phyloP scores from a whole-genome alignment of 192 early-diverging fungal genomes.

The Borealophlyctis nickersoniae region DNA sequence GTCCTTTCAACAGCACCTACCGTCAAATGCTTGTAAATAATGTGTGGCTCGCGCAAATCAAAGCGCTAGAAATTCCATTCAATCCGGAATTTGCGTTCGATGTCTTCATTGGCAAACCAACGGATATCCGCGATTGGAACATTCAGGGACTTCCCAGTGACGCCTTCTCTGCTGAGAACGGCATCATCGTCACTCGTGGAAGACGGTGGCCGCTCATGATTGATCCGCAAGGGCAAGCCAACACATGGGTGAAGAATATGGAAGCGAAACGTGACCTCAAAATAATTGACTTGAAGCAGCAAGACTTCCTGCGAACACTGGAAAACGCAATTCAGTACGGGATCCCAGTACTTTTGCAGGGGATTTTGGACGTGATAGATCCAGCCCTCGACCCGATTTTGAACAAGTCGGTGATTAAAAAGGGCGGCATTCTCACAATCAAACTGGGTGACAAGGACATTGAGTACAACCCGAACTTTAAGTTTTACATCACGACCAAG shows the following conservation, averaged over 20 bases:
- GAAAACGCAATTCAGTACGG: conserved; percentile 60
- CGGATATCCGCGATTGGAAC: conserved; percentile 61
- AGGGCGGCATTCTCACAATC: conserved; percentile 50
- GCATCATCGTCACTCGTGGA: conserved; percentile 57
- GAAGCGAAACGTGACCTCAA: conserved; percentile 53
- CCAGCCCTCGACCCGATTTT: conserved; percentile 55
- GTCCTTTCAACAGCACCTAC: conserved; percentile 59
- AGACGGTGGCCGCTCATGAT: conserved; percentile 60
- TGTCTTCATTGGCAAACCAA: conserved; percentile 54
- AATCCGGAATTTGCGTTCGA: conserved; percentile 52
- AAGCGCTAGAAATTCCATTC: conserved; percentile 54
- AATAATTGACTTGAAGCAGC: conserved; percentile 57
- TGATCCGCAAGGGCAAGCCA: conserved; percentile 63
- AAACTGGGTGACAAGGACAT: conserved; percentile 61
- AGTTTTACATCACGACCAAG: conserved; percentile 61
- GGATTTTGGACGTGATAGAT: conserved; percentile 52
- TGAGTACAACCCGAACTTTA: conserved; percentile 61
- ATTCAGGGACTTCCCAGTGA: conserved; percentile 59
- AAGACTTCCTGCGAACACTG: conserved; percentile 53
- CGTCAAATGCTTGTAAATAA: conserved; percentile 43
- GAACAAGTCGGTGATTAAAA: conserved; percentile 59
- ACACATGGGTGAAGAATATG: conserved; percentile 65
- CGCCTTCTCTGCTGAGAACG: conserved; percentile 59
- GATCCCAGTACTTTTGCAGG: conserved; percentile 55
- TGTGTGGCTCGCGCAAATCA: conserved; percentile 56